These are phyloP conservation scores for Colletotrichum sp. DNA, from an alignment of 2,329 filamentous ascomycete species.

Conservation along the genomic window DNA sequence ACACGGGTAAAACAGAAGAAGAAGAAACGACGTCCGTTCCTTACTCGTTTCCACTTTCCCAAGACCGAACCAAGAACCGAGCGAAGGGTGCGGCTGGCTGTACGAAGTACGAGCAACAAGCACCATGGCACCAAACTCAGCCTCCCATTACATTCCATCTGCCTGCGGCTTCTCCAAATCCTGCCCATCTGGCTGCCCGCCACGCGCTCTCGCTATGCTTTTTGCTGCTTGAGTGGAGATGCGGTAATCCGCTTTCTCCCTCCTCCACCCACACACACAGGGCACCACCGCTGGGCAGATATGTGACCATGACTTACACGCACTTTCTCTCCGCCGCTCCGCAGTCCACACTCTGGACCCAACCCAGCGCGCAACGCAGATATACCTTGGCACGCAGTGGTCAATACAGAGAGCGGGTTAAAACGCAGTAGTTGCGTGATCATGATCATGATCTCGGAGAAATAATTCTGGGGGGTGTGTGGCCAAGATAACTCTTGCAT, in stretches of 20 bases:
- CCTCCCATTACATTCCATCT: not conserved
- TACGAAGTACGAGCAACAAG: not conserved
- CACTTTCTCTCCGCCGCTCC: not conserved
- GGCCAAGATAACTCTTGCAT: not conserved
- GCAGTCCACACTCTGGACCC: not conserved
- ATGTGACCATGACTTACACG: not conserved
- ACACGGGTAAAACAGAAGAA: not conserved
- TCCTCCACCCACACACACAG: not conserved
- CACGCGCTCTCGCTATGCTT: not conserved
- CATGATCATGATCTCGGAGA: not conserved
- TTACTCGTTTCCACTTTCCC: constrained; percentile 12
- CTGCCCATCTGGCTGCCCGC: not conserved
- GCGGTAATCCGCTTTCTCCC: not conserved
- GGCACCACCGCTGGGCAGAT: not conserved
- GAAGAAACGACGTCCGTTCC: constrained; percentile 21
- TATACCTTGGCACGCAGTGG: not conserved
- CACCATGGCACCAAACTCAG: not conserved
- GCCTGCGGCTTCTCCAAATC: not conserved
- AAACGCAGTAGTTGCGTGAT: not conserved
- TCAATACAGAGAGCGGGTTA: not conserved
- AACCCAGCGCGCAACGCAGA: not conserved
- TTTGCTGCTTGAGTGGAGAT: not conserved
- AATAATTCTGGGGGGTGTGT: not conserved
- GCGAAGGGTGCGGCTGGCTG: not conserved
- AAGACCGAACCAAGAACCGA: not conserved